Evolutionary conservation across 805 yeast genomes (phyloP), one percentile per base, ranked within the genome.

Genomic region (Scheffersomyces ergatensis): DNA sequence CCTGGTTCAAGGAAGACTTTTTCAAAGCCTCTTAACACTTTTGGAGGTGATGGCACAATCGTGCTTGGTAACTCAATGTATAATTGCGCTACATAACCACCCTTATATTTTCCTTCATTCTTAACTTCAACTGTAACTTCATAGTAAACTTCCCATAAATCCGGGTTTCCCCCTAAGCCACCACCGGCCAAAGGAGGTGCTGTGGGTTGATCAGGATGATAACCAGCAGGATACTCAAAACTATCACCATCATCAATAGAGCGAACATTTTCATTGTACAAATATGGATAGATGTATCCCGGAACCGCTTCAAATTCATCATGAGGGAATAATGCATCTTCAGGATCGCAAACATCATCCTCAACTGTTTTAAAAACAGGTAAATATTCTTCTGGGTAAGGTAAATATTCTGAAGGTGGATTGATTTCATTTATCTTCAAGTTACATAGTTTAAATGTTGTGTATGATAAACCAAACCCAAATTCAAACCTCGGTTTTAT

Each of bases 401-500:
- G 73, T 34, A 75, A 55, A 44, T 68, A 73, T 37, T 70, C 71
- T 1, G 73, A 61, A 14, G 77, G 77, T 3, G 73, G 57, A 35
- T 60, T 57, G 2, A 72, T 60, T 46, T 70, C 72, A 16, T 57
- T 55, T 26, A 77, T 71, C 17, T 67, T 55, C 35, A 78, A 55
- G 38, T 64, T 59, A 27, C 50, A 43, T 12, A 67, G 53, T 36
- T 51, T 57, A 44, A 72, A 72, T 23, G 63, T 65, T 3, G 83
- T 66, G 53, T 77, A 80, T 1, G 83, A 76, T 34, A 80, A 58
- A 7, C 86, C 86, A 60, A 54, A 78, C 3, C 85, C 86, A 57
- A 82, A 82, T 45, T 78, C 83, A 53, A 58, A 82, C 36, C 83
- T 59, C 16, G 85, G 83, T 46, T 67, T 67, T 33, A 79, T 74